These are phyloP conservation scores for Desmodesmus armatus DNA, from an alignment of 139 green algal genomes.

Conservation along the genomic window DNA sequence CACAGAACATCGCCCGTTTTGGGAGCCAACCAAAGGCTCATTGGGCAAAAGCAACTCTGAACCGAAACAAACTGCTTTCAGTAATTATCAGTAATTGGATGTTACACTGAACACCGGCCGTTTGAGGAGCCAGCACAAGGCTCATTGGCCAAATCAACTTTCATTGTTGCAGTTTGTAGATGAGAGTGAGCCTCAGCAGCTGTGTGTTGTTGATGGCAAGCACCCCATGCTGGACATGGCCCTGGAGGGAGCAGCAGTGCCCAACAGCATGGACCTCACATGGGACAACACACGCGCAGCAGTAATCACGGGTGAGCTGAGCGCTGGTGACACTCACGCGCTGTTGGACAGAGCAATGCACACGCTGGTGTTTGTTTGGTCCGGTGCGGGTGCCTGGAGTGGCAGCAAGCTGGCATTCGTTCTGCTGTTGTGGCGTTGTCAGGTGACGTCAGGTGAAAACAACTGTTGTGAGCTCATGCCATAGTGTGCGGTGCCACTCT, in stretches of 20 bases:
- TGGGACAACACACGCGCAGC: constrained; percentile 46
- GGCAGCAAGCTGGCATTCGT: not conserved
- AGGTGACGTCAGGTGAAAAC: not conserved
- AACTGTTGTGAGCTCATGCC: not conserved
- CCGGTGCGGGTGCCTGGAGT: not conserved
- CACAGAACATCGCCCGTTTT: no score
- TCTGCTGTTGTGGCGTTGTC: not conserved
- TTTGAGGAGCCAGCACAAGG: no score
- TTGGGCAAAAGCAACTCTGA: no score
- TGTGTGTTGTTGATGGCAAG: constrained; percentile 66
- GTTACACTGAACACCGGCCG: no score
- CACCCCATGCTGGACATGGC: constrained; percentile 87
- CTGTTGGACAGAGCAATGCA: no score
- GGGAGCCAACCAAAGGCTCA: no score
- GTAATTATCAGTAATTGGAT: no score
- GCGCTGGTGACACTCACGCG: no score
- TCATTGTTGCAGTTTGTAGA: constrained; percentile 58
- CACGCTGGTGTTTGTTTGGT: not conserved
- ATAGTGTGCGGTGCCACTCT: not conserved
- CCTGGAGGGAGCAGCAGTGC: constrained; percentile 62
- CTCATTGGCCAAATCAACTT: no score
- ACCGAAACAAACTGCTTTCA: no score
- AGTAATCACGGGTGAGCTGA: constrained; percentile 39
- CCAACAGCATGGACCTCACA: constrained; percentile 73
- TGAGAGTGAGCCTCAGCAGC: constrained; percentile 39